Evolutionary conservation across 352 stramenopile species (phyloP).

Genomic region (Globisporangium camurandrum): DNA sequence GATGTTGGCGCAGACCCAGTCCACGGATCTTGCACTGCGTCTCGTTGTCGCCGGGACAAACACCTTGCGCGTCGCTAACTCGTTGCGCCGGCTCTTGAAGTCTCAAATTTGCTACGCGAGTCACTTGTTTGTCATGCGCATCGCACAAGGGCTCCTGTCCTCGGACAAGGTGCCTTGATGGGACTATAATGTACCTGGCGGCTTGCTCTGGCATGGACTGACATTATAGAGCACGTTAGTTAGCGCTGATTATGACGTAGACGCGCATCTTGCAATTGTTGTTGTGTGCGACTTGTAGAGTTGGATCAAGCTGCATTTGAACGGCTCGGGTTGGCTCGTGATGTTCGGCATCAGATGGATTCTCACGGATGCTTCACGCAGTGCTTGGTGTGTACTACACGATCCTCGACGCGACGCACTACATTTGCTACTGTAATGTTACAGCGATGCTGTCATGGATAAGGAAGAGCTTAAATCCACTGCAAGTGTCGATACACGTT

Average conservation of each 20-base stretch:
- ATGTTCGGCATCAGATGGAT: conserved; percentile 87
- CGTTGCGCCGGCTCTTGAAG: conserved; percentile 95
- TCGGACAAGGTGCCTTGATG: conserved; percentile 90
- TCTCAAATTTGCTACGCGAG: conserved; percentile 98
- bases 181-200: neutral
- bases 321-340: conserved; percentile 94
- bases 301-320: conserved; percentile 95
- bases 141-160: conserved; percentile 98
- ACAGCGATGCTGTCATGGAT: conserved; percentile 98
- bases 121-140: conserved; percentile 97
- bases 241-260: too few species aligned
- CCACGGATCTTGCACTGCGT: conserved; percentile 95
- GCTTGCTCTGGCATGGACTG: neutral
- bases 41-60: conserved; percentile 98
- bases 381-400: conserved; percentile 97
- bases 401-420: conserved; percentile 97
- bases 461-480: conserved; percentile 95
- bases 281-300: conserved; percentile 37
- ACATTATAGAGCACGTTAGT: too few species aligned
- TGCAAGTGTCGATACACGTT: conserved; percentile 96
- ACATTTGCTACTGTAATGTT: conserved; percentile 97
- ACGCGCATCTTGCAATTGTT: too few species aligned
- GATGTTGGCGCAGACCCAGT: conserved; percentile 95
- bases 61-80: conserved; percentile 96
- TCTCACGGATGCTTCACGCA: conserved; percentile 94